Evolutionary conservation across 2,329 filamentous ascomycete genomes (phyloP), one percentile per base, ranked within the genome.

Genomic region (Dothideomycetes sp.): DNA sequence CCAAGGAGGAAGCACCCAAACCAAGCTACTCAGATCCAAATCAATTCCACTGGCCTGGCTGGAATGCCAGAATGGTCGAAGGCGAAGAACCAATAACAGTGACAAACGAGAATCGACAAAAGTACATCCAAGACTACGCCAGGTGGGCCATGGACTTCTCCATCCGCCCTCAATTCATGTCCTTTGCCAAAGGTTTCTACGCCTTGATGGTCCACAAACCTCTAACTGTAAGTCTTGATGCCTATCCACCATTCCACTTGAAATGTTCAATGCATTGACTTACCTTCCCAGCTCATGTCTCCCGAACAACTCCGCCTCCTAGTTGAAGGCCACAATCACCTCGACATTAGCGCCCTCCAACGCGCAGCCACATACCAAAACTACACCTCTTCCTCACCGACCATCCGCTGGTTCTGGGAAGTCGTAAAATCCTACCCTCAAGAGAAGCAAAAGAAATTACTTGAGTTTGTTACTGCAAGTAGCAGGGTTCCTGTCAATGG

Each of bases 391-490:
- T 68, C 67, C 0, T 80, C 91, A 49, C 75, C 68, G 11, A 76
- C 81, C 1, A 78, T 98, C 29, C 66, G 69, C 17, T 76, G 83
- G 50, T 96, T 98, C 58, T 98, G 91, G 91, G 70, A 70, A 10
- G 73, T 95, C 6, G 82, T 94, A 1, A 73, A 73, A 48, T 61
- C 58, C 24, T 91, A 76, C 55, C 71, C 77, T 45, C 70, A 80
- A 12, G 69, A 73, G 31, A 82, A 88, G 69, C 82, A 82, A 61
- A 74, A 78, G 38, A 78, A 76, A 52, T 65, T 98, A 23, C 70
- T 98, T 22, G 87, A 95, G 58, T 98, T 98, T 54, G 88, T 98
- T 20, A 98, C 91, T 11, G 89, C 89, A 0, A 89, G 81, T 52
- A 88, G 95, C 55, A 75, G 91, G 2, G 76, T 96, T 2, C 91